Evolutionary conservation across 306 rosid species (phyloP).

Genomic region (Vachellia collinsii): DNA sequence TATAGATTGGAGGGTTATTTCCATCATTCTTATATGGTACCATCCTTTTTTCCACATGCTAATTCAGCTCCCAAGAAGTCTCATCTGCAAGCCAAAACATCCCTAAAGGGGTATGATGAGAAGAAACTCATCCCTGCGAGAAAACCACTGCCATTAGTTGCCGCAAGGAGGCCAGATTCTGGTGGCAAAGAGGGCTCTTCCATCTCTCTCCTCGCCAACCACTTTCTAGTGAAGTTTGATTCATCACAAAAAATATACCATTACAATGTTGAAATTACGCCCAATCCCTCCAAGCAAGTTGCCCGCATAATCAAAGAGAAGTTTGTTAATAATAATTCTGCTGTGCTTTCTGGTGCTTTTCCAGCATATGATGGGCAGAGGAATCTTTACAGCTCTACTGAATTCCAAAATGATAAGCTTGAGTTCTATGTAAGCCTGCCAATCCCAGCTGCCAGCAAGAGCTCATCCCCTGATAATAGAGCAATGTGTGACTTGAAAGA

Average conservation of each 20-base stretch:
- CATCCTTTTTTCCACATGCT: conserved; percentile 37
- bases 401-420: conserved; percentile 80
- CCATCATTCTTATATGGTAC: conserved; percentile 23
- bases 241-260: conserved; percentile 73
- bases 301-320: conserved; percentile 81
- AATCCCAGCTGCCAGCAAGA: conserved; percentile 49
- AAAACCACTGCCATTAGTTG: conserved; percentile 58
- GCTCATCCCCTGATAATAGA: conserved; percentile 43
- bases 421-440: conserved; percentile 86
- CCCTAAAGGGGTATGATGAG: conserved; percentile 54
- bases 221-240: conserved; percentile 82
- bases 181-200: conserved; percentile 92
- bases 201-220: conserved; percentile 89
- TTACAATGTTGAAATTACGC: conserved; percentile 93
- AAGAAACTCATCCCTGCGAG: conserved; percentile 50
- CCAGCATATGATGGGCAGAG: conserved; percentile 94
- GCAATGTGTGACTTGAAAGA: conserved; percentile 50
- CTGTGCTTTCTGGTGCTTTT: conserved; percentile 66
- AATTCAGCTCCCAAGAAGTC: conserved; percentile 56
- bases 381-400: conserved; percentile 86
- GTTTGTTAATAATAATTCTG: conserved; percentile 66
- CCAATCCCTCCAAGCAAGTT: conserved; percentile 84
- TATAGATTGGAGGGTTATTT: neutral
- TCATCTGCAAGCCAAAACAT: conserved; percentile 47
- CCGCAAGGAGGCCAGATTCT: conserved; percentile 89